Evolutionary conservation across 805 yeast species (phyloP), one percentile per base, ranked within the genome.

Genomic region (Hagleromyces aurorensis): DNA sequence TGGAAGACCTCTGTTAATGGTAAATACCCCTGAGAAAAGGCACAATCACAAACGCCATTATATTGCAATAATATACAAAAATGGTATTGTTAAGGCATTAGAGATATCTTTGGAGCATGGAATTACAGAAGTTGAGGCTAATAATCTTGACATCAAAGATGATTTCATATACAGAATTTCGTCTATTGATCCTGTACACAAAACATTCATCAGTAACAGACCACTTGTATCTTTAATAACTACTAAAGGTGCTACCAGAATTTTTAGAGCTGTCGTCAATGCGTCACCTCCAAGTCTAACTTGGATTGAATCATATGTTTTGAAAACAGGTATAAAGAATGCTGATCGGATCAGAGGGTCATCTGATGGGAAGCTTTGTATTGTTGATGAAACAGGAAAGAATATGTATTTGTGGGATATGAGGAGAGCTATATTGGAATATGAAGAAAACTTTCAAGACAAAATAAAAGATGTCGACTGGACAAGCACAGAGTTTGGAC

Each of bases 401-500:
- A 58, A 60, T 21, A 53, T 89, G 23, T 62, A 78, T 1, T 72
- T 87, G n/a, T 89, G 95, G 94, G 94, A 86, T 52, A 61, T 78
- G 20, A 67, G 66, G 25, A 64, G 77, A 17, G 72, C 77, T 4
- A 73, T 81, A 1, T 55, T 83, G 30, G 94, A 82, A 48, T 80
- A 71, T 43, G 64, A 64, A 27, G 67, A 62, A 33, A 30, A 33
- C 1, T 67, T 64, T 38, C 52, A 52, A 0, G 67, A 53, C 7
- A 32, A 38, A 10, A 73, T 86, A 6, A 55, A 65, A 14, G 96
- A 86, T 51, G 62, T 87, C 16, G 96, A 87, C 56, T 87, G 96
- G 96, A 81, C 94, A 0, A 70, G 78, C 30, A 75, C 78, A 2
- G 64, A 63, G 8, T 67, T 61, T 34, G 70, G 73, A 19, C 83